These are phyloP conservation scores for Pleurotus salmoneostramineus DNA, from an alignment of 768 basidiomycete species.

Conservation along the genomic window DNA sequence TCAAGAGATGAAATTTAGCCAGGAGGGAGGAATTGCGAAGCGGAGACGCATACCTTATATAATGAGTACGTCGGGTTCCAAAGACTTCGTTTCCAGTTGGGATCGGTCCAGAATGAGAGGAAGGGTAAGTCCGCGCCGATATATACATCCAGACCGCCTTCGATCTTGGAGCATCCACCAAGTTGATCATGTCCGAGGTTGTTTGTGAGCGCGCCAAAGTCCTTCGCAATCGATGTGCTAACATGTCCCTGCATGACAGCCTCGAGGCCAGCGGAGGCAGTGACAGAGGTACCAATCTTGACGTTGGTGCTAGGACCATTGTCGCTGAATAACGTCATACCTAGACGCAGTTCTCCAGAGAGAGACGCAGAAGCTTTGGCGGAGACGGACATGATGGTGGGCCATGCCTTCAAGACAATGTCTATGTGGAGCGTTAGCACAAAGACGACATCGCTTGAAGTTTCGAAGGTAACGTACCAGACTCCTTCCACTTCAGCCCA, in stretches of 20 bases:
- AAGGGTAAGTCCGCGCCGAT: not conserved
- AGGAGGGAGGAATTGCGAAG: not conserved
- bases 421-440: not conserved
- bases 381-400: not conserved
- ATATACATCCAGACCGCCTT: not conserved
- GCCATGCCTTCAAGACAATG: not conserved
- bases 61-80: not conserved
- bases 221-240: not conserved
- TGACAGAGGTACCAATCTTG: not conserved
- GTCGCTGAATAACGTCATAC: not conserved
- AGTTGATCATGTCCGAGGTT: not conserved
- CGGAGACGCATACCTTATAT: not conserved
- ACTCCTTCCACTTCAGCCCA: not conserved
- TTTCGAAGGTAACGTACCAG: not conserved
- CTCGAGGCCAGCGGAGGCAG: not conserved
- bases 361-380: not conserved
- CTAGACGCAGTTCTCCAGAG: not conserved
- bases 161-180: not conserved
- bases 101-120: not conserved
- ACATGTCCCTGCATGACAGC: not conserved
- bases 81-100: not conserved
- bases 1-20: not conserved
- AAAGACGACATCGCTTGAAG: not conserved
- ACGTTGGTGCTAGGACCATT: not conserved
- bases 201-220: not conserved